Evolutionary conservation across 2,329 filamentous ascomycete species (phyloP), one percentile per base, ranked within the genome.

Genomic region (Podosphaera leucotricha): DNA sequence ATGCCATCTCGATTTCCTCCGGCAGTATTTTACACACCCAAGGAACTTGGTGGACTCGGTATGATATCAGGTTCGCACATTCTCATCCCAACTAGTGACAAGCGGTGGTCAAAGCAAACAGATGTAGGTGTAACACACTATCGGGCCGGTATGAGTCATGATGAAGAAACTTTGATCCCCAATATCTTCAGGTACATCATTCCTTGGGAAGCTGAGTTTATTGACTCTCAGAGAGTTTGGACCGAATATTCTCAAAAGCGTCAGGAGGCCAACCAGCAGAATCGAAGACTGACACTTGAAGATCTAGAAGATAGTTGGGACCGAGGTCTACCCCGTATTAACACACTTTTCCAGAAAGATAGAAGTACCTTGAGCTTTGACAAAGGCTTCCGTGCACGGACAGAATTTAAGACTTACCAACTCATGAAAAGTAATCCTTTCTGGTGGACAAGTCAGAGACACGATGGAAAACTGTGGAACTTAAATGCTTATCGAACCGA

Each of bases 121-220:
- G 92, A 98, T 57, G 85, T 83, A 30, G 92, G 90, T 22, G 85
- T 98, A 43, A 95, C 87, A 6, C 90, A 98, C 60, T 98, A 92
- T 66, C 78, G 90, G 47, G 81, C 86, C 47, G 90, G 90, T 63
- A 98, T 98, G 90, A 90, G 85, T 18, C 86, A 95, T 55, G 86
- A 95, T 49, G 87, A 95, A 59, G 90, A 98, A 62, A 95, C 90
- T 0, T 65, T 98, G 44, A 98, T 98, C 47, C 90, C 90, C 8
- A 95, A 98, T 59, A 98, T 98, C 54, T 95, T 95, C 76, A 77
- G 90, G 47, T 98, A 98, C 63, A 95, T 98, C 59, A 93, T 95
- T 51, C 87, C 90, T 0, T 98, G 90, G 90, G 90, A 98, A 60
- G 83, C 87, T 1, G 90, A 98, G 60, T 98, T 98, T 62, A 92